Percentiles rank a stretch among this genome's conserved stretches.
These are phyloP conservation scores for Fusarium avenaceum DNA, from an alignment of 2,329 filamentous ascomycete genomes.

Conservation along the genomic window DNA sequence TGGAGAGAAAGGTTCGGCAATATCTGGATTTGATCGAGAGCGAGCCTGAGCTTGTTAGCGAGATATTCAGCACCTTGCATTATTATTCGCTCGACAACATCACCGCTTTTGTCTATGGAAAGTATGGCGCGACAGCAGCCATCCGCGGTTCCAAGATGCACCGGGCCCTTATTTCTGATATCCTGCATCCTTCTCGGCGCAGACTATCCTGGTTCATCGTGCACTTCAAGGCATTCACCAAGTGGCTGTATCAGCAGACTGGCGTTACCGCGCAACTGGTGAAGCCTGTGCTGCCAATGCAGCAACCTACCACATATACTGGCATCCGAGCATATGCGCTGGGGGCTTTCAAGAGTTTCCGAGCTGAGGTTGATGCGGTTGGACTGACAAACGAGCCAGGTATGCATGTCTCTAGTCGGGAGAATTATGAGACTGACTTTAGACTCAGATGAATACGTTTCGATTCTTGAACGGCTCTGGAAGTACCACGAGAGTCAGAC, in stretches of 20 bases:
- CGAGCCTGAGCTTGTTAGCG: conserved; percentile 27
- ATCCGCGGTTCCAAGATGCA: conserved; percentile 26
- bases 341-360: conserved; percentile 25
- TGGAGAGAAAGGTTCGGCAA: conserved; percentile 36
- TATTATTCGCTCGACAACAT: conserved; percentile 41
- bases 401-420: neutral
- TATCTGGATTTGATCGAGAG: conserved; percentile 30
- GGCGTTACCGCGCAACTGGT: conserved; percentile 6
- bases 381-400: neutral
- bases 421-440: neutral
- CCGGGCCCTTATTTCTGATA: conserved; percentile 28
- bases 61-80: conserved; percentile 38
- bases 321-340: conserved; percentile 33
- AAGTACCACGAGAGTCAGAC: conserved; percentile 50
- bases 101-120: conserved; percentile 33
- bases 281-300: conserved; percentile 34
- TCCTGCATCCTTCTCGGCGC: conserved; percentile 36
- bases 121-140: conserved; percentile 32
- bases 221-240: conserved; percentile 18
- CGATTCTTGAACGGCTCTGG: conserved; percentile 58
- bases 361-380: conserved; percentile 2
- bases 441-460: conserved; percentile 29
- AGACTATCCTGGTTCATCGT: conserved; percentile 37
- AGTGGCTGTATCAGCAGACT: conserved; percentile 35
- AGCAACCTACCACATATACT: conserved; percentile 38